Conservation (phyloP, 345 rosid species). For the Noccaea caerulescens region DNA sequence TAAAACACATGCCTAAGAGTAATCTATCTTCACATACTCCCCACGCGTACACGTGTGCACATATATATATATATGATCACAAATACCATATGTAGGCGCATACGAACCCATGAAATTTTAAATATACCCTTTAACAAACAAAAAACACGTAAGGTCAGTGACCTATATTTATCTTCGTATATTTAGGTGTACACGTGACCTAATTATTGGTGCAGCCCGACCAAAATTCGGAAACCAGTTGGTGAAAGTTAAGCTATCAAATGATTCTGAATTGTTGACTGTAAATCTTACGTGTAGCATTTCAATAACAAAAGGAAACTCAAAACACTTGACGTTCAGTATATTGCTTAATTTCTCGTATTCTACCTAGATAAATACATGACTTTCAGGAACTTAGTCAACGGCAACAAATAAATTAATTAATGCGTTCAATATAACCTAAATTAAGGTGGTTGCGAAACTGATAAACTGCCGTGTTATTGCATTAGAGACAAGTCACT, state of each 20-base stretch:
- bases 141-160: conserved; percentile 29
- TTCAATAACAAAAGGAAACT: not conserved
- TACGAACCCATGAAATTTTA: not conserved
- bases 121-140: not conserved
- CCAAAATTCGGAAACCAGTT: conserved; percentile 38
- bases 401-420: conserved; percentile 17
- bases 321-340: not conserved
- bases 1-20: not conserved
- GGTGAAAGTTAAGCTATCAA: conserved; percentile 78
- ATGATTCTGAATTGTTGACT: conserved; percentile 38
- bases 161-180: conserved; percentile 45
- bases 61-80: not conserved
- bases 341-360: conserved; percentile 27
- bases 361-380: not conserved
- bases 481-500: conserved; percentile 48
- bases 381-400: conserved; percentile 40
- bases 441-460: conserved; percentile 56
- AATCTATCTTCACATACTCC: not conserved
- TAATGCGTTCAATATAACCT: conserved; percentile 16
- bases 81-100: not conserved
- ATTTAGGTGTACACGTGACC: conserved; percentile 43
- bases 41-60: not conserved
- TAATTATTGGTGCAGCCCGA: conserved; percentile 39
- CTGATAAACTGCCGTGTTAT: conserved; percentile 65
- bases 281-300: not conserved